Conservation (phyloP, 257 asterid species). For the Dorcoceras hygrometricum region DNA sequence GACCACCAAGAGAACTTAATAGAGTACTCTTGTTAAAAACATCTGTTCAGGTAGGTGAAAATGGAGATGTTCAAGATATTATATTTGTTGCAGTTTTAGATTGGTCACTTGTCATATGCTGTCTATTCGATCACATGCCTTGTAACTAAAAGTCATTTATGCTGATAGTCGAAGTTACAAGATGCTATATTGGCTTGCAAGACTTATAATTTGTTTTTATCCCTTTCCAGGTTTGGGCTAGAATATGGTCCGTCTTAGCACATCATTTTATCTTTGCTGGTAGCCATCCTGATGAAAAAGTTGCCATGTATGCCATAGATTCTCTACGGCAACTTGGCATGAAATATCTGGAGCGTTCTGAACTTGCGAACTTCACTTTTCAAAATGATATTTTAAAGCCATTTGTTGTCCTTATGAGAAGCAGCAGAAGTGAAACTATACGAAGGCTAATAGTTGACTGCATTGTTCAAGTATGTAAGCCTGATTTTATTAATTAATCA, state of each 20-base stretch:
- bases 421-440: constrained; percentile 81
- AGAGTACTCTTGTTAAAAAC: background rate
- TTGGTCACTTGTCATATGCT: background rate
- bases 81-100: constrained; percentile 18
- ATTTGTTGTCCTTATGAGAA: constrained; percentile 90
- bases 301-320: constrained; percentile 99
- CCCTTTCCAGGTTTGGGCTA: constrained; percentile 89
- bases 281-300: constrained; percentile 98
- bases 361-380: constrained; percentile 97
- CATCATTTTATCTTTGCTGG: constrained; percentile 96
- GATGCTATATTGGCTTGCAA: constrained; percentile 18
- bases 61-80: background rate
- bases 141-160: background rate
- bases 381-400: constrained; percentile 98
- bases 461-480: constrained; percentile 82
- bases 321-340: constrained; percentile 94
- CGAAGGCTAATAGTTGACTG: constrained; percentile 97
- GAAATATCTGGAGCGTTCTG: constrained; percentile 98
- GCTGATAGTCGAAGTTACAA: background rate
- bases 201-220: constrained; percentile 18
- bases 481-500: constrained; percentile 21
- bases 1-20: constrained; percentile 14
- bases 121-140: background rate
- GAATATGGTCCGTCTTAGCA: constrained; percentile 98
- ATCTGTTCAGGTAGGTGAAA: background rate